Conservation (phyloP, 192 early-diverging fungal species). For the Dissophora ornata region DNA sequence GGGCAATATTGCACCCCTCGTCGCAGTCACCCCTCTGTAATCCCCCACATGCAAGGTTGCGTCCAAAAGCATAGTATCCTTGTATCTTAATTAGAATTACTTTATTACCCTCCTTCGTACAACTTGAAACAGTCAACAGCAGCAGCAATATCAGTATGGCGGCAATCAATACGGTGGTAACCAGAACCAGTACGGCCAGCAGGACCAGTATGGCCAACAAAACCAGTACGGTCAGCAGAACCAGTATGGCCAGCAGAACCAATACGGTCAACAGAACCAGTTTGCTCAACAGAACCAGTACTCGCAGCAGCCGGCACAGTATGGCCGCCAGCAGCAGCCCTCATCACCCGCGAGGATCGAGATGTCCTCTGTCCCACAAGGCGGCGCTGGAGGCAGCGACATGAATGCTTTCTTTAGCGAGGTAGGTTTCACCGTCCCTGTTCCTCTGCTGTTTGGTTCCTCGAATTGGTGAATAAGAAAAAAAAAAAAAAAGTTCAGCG, state of each 20-base stretch:
- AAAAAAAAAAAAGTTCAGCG: constrained; percentile 16
- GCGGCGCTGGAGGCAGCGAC: constrained; percentile 24
- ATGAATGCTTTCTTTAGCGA: constrained; percentile 51
- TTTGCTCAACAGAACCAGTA: constrained; percentile 47
- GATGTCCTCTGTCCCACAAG: constrained; percentile 30
- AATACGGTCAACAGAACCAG: constrained; percentile 26
- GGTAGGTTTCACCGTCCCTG: constrained; percentile 14
- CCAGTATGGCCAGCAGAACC: constrained; percentile 23
- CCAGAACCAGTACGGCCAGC: constrained; percentile 13
- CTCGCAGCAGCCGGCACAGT: constrained; percentile 34
- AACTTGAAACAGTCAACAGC: constrained; percentile 23
- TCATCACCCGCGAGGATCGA: constrained; percentile 35
- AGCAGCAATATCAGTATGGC: constrained; percentile 21
- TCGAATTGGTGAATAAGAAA: not conserved
- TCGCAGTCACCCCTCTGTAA: too few species aligned
- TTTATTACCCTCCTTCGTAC: not conserved
- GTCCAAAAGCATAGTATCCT: too few species aligned
- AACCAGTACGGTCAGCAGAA: constrained; percentile 37
- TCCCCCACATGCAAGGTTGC: too few species aligned
- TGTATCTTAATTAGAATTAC: too few species aligned
- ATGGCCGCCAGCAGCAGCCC: constrained; percentile 26
- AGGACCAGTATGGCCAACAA: constrained; percentile 26
- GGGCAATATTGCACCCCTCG: too few species aligned
- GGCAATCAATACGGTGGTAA: constrained; percentile 26
- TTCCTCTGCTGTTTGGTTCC: too few species aligned